Conservation (phyloP, 2,329 filamentous ascomycete species). For the Hysterium pulicare region DNA sequence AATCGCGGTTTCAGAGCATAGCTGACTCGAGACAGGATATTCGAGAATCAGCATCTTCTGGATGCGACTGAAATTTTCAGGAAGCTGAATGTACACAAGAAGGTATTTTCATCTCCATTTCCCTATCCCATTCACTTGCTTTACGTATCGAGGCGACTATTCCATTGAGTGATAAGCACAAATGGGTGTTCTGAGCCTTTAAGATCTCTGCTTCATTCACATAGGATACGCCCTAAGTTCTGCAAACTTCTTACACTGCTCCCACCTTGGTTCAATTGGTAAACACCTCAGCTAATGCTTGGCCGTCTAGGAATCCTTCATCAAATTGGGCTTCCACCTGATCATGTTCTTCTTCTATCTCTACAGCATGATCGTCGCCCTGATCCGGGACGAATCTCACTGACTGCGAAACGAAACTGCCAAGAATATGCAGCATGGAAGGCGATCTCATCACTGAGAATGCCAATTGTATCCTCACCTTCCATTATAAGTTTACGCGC, state of each 20-base stretch:
- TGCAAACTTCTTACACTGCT: too few relatives aligned
- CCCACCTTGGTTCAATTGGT: too few relatives aligned
- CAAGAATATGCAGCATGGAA: constrained; percentile 39
- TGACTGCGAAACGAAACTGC: constrained; percentile 49
- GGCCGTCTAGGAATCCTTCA: constrained; percentile 93
- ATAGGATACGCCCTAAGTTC: too few relatives aligned
- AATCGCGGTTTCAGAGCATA: background rate
- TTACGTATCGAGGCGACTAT: too few relatives aligned
- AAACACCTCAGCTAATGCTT: too few relatives aligned
- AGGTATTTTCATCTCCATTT: constrained; percentile 59
- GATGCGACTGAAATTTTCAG: constrained; percentile 99
- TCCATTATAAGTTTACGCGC: background rate
- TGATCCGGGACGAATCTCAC: constrained; percentile 91
- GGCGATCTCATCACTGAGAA: constrained; percentile 2
- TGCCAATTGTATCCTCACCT: too few relatives aligned
- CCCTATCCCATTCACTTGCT: background rate
- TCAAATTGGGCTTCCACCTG: constrained; percentile 97
- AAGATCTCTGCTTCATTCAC: too few relatives aligned
- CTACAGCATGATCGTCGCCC: constrained; percentile 95
- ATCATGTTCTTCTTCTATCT: constrained; percentile 99
- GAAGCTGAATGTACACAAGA: constrained; percentile 98
- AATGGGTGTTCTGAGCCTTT: too few relatives aligned
- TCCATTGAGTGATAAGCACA: too few relatives aligned
- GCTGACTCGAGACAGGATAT: constrained; percentile 64
- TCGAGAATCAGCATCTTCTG: constrained; percentile 93